Percentiles rank a stretch among this genome's conserved stretches.
Conservation (phyloP, 2,329 filamentous ascomycete genomes). For the Diaporthe helianthi region DNA sequence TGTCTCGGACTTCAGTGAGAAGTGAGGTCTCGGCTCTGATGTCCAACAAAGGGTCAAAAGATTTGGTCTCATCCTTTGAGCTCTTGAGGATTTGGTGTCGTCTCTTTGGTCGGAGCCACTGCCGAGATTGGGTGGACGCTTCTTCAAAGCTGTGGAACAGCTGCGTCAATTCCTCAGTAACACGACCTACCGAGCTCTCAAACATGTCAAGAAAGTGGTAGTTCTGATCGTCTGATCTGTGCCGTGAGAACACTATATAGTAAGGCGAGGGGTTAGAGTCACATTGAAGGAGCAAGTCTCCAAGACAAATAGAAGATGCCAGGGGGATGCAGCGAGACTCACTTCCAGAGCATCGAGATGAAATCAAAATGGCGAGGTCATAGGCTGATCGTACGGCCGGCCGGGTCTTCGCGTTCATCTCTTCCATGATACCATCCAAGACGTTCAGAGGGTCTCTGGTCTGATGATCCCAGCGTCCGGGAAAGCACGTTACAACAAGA, state of each 20-base stretch:
- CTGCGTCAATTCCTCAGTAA: constrained; percentile 61
- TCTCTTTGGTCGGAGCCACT: constrained; percentile 52
- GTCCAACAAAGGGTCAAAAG: constrained; percentile 63
- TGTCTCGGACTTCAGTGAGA: constrained; percentile 70
- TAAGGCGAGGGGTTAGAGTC: neutral
- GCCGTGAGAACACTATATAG: constrained; percentile 59
- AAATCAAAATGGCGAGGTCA: constrained; percentile 68
- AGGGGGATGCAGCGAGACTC: neutral
- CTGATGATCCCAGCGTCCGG: constrained; percentile 65
- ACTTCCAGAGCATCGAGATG: constrained; percentile 62
- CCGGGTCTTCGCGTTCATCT: constrained; percentile 69
- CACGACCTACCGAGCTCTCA: constrained; percentile 65
- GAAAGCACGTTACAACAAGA: constrained; percentile 66
- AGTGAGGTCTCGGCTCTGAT: constrained; percentile 68
- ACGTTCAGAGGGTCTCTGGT: constrained; percentile 69
- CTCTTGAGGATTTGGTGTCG: constrained; percentile 42
- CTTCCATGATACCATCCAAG: constrained; percentile 67
- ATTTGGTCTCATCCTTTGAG: constrained; percentile 42
- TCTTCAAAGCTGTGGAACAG: constrained; percentile 66
- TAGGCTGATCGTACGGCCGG: constrained; percentile 67
- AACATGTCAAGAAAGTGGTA: constrained; percentile 74
- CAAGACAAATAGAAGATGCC: neutral
- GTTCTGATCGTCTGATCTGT: constrained; percentile 63
- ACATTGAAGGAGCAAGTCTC: neutral
- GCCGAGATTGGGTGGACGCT: constrained; percentile 62